Conservation (phyloP, 768 basidiomycete genomes). For the Strobilomyces confusus region DNA sequence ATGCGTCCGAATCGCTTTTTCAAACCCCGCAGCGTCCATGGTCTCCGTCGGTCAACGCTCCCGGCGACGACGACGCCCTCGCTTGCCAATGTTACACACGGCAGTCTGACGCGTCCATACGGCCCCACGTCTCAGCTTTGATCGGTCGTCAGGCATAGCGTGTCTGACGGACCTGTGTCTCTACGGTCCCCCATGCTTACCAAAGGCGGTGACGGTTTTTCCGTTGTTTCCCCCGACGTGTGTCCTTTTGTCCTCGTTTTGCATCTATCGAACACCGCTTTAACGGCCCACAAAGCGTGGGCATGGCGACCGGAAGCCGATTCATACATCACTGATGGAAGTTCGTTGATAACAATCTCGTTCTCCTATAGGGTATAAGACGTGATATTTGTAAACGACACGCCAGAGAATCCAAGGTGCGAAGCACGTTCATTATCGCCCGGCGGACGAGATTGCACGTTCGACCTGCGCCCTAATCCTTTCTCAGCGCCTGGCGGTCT, state of each 20-base stretch:
- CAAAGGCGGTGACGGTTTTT: background rate
- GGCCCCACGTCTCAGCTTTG: background rate
- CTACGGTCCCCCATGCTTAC: background rate
- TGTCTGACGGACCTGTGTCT: background rate
- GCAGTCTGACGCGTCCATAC: background rate
- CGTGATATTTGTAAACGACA: background rate
- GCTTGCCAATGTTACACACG: background rate
- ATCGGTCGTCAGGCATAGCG: background rate
- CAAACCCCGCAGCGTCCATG: conserved; percentile 10
- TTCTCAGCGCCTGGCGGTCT: background rate
- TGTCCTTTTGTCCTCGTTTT: background rate
- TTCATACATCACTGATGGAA: background rate
- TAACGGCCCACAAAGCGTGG: background rate
- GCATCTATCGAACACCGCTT: conserved; percentile 4
- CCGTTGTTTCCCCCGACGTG: background rate
- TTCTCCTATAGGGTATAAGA: background rate
- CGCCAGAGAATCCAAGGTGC: background rate
- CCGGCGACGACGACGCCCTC: background rate
- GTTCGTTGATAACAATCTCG: background rate
- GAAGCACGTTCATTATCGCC: background rate
- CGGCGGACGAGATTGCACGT: background rate
- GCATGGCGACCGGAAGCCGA: conserved; percentile 9
- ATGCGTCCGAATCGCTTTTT: background rate
- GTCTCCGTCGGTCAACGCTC: background rate
- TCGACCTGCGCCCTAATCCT: background rate